Evolutionary conservation across 2,329 filamentous ascomycete genomes (phyloP).

Genomic region (Trichoderma atroviride): DNA sequence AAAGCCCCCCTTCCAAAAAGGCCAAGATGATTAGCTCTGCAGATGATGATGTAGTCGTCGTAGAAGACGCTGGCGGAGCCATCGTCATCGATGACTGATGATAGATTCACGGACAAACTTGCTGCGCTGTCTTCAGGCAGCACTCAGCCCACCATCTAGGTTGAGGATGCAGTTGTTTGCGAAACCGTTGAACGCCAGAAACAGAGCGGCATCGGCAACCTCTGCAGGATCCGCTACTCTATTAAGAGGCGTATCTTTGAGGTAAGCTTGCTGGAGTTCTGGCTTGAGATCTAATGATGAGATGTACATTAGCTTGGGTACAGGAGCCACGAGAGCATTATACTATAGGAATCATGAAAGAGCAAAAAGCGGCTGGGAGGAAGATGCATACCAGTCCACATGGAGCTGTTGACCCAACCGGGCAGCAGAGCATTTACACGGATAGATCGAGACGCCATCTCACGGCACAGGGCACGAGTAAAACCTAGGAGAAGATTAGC

Average conservation of each 20-base stretch:
- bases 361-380: conserved; percentile 26
- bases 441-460: conserved; percentile 63
- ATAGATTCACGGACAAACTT: conserved; percentile 30
- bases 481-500: conserved; percentile 53
- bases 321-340: neutral
- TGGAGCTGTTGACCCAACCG: conserved; percentile 79
- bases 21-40: conserved; percentile 44
- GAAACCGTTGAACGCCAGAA: conserved; percentile 76
- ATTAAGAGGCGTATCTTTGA: conserved; percentile 61
- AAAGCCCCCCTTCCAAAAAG: conserved; percentile 52
- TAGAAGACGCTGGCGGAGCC: conserved; percentile 61
- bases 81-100: conserved; percentile 70
- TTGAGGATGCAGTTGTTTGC: conserved; percentile 87
- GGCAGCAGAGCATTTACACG: conserved; percentile 81
- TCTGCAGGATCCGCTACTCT: conserved; percentile 71
- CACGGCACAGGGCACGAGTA: conserved; percentile 66
- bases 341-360: conserved; percentile 1
- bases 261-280: conserved; percentile 43
- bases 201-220: conserved; percentile 79
- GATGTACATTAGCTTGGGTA: conserved; percentile 46
- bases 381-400: conserved; percentile 67
- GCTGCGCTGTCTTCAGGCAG: conserved; percentile 48
- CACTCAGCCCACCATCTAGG: conserved; percentile 81
- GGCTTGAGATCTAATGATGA: conserved; percentile 41
- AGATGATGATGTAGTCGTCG: conserved; percentile 48